Evolutionary conservation across 495 filamentous ascomycete species (phyloP).

Genomic region (Penicillium verhagenii): DNA sequence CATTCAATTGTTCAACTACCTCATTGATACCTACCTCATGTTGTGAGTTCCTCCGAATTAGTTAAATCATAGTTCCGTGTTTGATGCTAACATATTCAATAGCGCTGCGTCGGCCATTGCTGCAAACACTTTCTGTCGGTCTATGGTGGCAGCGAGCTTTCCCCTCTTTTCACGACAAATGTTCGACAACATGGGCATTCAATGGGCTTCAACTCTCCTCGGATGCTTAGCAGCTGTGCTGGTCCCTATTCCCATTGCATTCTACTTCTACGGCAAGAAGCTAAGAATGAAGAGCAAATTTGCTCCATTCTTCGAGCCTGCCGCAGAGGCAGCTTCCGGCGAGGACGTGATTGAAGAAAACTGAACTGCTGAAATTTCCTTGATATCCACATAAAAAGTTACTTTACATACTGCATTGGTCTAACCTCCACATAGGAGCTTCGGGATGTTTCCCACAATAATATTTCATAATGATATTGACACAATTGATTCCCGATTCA

Average conservation of each 20-base stretch:
- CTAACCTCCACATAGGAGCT: neutral
- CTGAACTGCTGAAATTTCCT: neutral
- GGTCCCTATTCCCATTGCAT: slow-evolving; percentile 65
- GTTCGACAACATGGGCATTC: slow-evolving; percentile 72
- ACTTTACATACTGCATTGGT: slow-evolving; percentile 1
- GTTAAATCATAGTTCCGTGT: neutral
- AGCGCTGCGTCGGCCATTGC: slow-evolving; percentile 81
- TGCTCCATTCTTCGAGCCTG: slow-evolving; percentile 54
- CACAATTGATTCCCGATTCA: neutral
- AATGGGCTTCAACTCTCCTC: slow-evolving; percentile 75
- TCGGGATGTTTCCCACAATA: neutral
- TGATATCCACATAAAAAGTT: slow-evolving; percentile 2
- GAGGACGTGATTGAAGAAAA: slow-evolving; percentile 14
- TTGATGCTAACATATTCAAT: slow-evolving; percentile 3
- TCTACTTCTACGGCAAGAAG: slow-evolving; percentile 39
- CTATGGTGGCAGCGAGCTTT: slow-evolving; percentile 71
- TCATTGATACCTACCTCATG: slow-evolving; percentile 88
- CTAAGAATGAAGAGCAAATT: slow-evolving; percentile 39
- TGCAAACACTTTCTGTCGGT: slow-evolving; percentile 85
- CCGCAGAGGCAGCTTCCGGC: slow-evolving; percentile 15
- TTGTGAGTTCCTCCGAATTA: slow-evolving; percentile 53
- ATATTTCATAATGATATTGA: neutral
- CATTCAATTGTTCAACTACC: slow-evolving; percentile 80
- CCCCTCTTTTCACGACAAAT: slow-evolving; percentile 79
- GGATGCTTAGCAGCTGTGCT: slow-evolving; percentile 67